Conservation (phyloP, 257 asterid species). For the Paulownia fortunei region DNA sequence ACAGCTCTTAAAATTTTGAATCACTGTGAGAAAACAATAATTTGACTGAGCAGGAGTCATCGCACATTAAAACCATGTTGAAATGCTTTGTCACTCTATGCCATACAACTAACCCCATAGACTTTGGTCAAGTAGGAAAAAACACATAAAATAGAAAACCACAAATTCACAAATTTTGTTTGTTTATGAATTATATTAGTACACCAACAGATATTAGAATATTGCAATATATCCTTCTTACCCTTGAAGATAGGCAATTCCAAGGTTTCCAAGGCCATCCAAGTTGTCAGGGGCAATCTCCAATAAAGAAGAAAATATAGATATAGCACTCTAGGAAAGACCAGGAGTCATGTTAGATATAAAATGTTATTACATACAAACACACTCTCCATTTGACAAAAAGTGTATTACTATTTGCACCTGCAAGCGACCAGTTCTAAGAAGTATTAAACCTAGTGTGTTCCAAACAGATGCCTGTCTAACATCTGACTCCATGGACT, state of each 20-base stretch:
- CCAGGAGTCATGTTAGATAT: constrained; percentile 35
- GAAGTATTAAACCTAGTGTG: constrained; percentile 80
- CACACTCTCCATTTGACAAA: constrained; percentile 27
- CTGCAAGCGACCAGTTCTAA: constrained; percentile 91
- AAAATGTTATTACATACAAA: constrained; percentile 25
- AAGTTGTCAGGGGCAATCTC: constrained; percentile 75
- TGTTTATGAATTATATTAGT: not conserved
- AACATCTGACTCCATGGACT: constrained; percentile 75
- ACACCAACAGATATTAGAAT: not conserved
- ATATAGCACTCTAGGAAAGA: constrained; percentile 82
- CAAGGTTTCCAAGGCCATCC: constrained; percentile 97
- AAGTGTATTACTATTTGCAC: constrained; percentile 45
- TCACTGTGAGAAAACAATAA: not conserved
- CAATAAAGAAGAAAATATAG: constrained; percentile 80
- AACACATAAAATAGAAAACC: not conserved
- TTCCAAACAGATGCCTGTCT: constrained; percentile 95
- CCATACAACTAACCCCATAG: not conserved
- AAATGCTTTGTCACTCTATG: not conserved
- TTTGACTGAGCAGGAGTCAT: not conserved
- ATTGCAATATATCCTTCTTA: constrained; percentile 43
- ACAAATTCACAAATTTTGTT: not conserved
- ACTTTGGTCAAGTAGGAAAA: constrained; percentile 10
- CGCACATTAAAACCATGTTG: constrained; percentile 6
- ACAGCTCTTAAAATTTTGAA: not conserved
- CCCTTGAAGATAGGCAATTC: constrained; percentile 92